These are phyloP conservation scores for Ceratobasidium sp. DNA, from an alignment of 1,284 basidiomycete genomes.

Conservation along the genomic window DNA sequence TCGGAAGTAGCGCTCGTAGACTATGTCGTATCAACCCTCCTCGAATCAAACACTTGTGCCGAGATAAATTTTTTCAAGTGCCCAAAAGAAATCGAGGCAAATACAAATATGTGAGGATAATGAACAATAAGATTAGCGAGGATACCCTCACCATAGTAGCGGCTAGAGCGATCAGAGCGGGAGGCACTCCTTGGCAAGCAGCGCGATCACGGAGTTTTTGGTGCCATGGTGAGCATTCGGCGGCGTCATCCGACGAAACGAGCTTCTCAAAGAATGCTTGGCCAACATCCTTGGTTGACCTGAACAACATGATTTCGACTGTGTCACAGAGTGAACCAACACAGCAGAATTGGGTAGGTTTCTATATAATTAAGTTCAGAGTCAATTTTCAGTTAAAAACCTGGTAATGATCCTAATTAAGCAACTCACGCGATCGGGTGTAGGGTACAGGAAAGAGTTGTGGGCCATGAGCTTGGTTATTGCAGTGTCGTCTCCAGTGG, in stretches of 20 bases:
- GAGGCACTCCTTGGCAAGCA: background rate
- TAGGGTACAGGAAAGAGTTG: background rate
- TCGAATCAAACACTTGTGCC: background rate
- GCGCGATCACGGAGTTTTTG: background rate
- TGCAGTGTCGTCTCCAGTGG: background rate
- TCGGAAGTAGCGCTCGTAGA: background rate
- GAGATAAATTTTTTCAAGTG: background rate
- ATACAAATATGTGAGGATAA: background rate
- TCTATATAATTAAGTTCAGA: background rate
- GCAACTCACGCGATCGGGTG: background rate
- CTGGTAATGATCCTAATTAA: background rate
- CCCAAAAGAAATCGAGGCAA: background rate
- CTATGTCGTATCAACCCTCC: background rate
- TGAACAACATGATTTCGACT: constrained; percentile 5
- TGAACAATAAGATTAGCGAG: background rate
- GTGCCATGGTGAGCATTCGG: background rate
- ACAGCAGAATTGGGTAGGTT: background rate
- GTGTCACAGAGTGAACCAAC: background rate
- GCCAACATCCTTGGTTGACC: background rate
- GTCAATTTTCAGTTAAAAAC: background rate
- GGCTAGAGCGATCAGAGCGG: background rate
- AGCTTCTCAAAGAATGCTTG: background rate
- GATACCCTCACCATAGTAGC: background rate
- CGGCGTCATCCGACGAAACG: background rate
- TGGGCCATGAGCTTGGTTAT: background rate